Conservation (phyloP, 139 green algal genomes). For the Coelastrella sp. region DNA sequence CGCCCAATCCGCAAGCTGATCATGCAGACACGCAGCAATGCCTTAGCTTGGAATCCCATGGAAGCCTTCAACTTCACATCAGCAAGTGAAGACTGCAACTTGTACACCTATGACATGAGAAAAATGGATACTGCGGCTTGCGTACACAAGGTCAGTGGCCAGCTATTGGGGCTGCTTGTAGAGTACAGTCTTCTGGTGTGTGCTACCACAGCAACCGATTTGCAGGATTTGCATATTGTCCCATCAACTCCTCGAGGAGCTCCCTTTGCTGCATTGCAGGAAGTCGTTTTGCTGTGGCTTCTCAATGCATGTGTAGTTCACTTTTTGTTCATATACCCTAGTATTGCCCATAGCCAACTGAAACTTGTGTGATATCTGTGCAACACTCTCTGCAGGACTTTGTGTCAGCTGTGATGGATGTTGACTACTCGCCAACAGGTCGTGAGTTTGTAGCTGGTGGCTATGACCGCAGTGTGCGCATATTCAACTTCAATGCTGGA, state of each 20-base stretch:
- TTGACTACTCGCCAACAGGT: conserved; percentile 98
- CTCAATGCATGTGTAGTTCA: too few species aligned
- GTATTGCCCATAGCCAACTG: too few species aligned
- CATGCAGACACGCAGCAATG: conserved; percentile 94
- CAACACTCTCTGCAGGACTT: conserved; percentile 83
- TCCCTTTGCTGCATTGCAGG: too few species aligned
- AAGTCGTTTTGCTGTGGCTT: too few species aligned
- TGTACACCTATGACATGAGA: conserved; percentile 99
- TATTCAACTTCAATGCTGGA: conserved; percentile 91
- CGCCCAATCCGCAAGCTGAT: conserved; percentile 94
- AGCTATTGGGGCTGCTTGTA: too few species aligned
- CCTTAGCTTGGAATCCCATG: conserved; percentile 97
- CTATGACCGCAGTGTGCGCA: conserved; percentile 95
- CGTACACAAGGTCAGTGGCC: conserved; percentile 96
- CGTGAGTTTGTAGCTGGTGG: conserved; percentile 96
- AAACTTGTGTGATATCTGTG: too few species aligned
- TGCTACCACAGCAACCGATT: too few species aligned
- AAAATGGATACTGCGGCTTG: conserved; percentile 83
- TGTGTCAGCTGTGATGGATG: conserved; percentile 95
- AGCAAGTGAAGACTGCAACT: conserved; percentile 95
- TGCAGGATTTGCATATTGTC: too few species aligned
- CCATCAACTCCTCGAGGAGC: too few species aligned
- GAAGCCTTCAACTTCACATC: conserved; percentile 98
- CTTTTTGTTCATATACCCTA: too few species aligned
- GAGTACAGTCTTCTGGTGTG: too few species aligned